Base-by-base conservation (phyloP, 179 eudicot genomes). In the Silene coronaria region DNA sequence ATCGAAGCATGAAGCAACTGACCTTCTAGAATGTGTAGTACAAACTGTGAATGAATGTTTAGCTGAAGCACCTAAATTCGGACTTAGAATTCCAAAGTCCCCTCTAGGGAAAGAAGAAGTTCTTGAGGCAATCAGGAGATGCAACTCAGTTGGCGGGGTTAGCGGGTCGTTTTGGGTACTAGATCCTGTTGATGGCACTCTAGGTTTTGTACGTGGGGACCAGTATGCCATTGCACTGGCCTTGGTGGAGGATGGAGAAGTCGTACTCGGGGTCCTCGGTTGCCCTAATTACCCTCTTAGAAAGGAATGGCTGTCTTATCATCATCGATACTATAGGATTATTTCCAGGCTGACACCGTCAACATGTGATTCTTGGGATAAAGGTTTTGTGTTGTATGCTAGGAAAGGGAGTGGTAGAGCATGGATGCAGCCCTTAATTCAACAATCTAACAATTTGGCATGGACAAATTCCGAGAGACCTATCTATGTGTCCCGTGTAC, bases 131-230 rank as follows among this genome's bases (percentile, higher is more conserved):
- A 93, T 93, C 72, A 82, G 85, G 68, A 86, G 82, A 34, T 93
- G 98, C 84, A 91, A 83, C 77, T 93, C 97, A 19, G 72, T 38
- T 26, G 98, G 97, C 32, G 98, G 98, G 5, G 82, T 85, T 57
- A 73, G 53, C 5, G 98, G 97, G 57, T 82, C 84, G 82, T 88
- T 87, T 78, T 93, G 98, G 98, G 96, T 90, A 45, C 88, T 93
- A 65, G 98, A 93, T 74, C 98, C 97, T 19, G 96, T 93, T 74
- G 98, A 93, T 78, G 98, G 98, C 53, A 93, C 98, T 12, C 74
- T 93, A 45, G 98, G 97, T 10, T 93, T 93, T 78, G 91, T 93
- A 21, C 98, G 93, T 30, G 96, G 97, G 63, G 88, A 88, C 73
- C 98, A 93, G 48, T 93, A 93, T 80, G 98, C 97, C 16, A 82